These are phyloP conservation scores for Geotrichum candidum DNA, from an alignment of 1,139 yeast genomes.

Conservation along the genomic window DNA sequence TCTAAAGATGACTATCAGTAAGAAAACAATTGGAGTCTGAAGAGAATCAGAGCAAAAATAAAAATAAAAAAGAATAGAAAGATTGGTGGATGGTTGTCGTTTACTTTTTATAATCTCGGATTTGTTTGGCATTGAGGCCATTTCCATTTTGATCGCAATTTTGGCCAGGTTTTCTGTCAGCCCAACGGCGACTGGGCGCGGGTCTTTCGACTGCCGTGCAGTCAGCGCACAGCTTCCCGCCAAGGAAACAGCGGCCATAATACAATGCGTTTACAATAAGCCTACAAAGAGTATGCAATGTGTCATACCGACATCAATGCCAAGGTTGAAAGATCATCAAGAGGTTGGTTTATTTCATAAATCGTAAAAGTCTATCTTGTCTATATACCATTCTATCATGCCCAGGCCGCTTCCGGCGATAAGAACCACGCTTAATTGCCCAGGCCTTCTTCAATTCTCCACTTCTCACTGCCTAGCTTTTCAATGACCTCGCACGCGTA, in stretches of 20 bases:
- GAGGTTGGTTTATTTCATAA: neutral
- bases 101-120: neutral
- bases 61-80: too few species aligned
- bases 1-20: neutral
- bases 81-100: neutral
- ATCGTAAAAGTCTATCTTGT: neutral
- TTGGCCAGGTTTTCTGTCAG: too few species aligned
- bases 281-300: too few species aligned
- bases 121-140: neutral
- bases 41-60: too few species aligned
- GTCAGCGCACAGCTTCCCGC: too few species aligned
- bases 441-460: conserved; percentile 59
- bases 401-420: neutral
- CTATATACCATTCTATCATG: neutral
- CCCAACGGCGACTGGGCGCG: neutral
- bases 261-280: too few species aligned
- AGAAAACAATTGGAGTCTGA: neutral
- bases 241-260: too few species aligned
- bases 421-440: neutral
- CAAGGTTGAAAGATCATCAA: too few species aligned
- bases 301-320: too few species aligned
- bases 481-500: conserved; percentile 58
- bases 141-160: neutral
- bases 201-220: neutral
- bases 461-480: conserved; percentile 34